These are phyloP conservation scores for Elongisporangium prolatum DNA, from an alignment of 352 stramenopile species.

Conservation along the genomic window DNA sequence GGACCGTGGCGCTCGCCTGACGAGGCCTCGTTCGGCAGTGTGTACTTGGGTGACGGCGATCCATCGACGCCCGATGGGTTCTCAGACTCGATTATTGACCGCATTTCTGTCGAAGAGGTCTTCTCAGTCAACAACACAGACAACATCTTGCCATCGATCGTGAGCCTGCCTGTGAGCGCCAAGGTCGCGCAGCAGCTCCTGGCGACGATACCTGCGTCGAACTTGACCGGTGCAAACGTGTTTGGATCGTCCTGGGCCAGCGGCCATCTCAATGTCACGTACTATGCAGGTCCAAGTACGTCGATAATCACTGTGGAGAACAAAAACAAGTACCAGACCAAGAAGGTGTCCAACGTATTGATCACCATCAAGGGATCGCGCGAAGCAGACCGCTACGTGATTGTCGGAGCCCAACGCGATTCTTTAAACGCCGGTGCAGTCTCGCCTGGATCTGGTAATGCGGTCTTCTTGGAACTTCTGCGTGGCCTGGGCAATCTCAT, in stretches of 20 bases:
- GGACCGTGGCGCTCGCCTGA: conserved; percentile 59
- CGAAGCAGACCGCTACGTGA: conserved; percentile 73
- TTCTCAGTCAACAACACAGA: conserved; percentile 82
- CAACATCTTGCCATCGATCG: conserved; percentile 67
- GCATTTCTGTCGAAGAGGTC: conserved; percentile 69
- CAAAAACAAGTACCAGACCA: conserved; percentile 64
- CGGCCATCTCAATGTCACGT: conserved; percentile 23
- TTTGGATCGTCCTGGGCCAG: conserved; percentile 31
- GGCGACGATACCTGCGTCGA: conserved; percentile 10
- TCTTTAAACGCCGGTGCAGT: conserved; percentile 61
- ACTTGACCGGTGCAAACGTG: conserved; percentile 15
- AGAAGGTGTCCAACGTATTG: conserved; percentile 77
- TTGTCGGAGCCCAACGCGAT: conserved; percentile 64
- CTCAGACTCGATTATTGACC: conserved; percentile 27
- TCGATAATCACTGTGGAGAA: conserved; percentile 28
- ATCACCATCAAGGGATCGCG: conserved; percentile 66
- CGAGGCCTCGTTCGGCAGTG: conserved; percentile 57
- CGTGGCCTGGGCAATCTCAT: conserved; percentile 53
- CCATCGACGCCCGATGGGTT: conserved; percentile 43
- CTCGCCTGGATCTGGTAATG: conserved; percentile 66
- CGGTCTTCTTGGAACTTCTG: conserved; percentile 71
- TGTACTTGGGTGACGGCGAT: conserved; percentile 85
- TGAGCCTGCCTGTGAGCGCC: conserved; percentile 70
- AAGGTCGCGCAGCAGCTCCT: conserved; percentile 50
- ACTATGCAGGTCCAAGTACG: conserved; percentile 20